Conservation (phyloP, 2,329 filamentous ascomycete species). For the Chaetothyriales sp. region DNA sequence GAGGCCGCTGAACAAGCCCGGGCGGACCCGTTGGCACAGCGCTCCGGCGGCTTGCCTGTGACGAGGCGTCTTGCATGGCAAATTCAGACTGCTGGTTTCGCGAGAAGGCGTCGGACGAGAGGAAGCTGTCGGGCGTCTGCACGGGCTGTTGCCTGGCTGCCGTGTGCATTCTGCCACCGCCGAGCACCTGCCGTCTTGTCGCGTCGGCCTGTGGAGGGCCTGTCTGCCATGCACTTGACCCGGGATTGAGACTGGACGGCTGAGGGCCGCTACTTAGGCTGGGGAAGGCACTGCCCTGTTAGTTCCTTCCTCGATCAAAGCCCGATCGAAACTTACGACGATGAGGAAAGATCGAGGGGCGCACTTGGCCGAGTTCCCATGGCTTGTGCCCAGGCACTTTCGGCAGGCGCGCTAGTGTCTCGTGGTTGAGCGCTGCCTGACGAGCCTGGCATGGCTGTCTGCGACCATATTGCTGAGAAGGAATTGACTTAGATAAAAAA, state of each 20-base stretch:
- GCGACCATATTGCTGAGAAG: slow-evolving; percentile 13
- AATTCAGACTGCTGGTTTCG: slow-evolving; percentile 15
- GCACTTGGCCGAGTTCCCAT: slow-evolving; percentile 12
- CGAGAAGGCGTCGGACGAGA: slow-evolving; percentile 15
- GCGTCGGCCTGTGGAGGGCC: slow-evolving; percentile 16
- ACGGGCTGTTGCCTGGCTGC: slow-evolving; percentile 1
- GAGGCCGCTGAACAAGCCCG: slow-evolving; percentile 11
- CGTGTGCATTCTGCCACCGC: not conserved
- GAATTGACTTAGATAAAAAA: not conserved
- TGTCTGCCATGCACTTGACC: slow-evolving; percentile 17
- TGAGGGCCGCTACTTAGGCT: slow-evolving; percentile 6
- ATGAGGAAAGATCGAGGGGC: slow-evolving; percentile 17
- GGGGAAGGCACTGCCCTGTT: not conserved
- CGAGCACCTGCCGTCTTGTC: slow-evolving; percentile 10
- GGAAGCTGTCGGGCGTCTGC: slow-evolving; percentile 8
- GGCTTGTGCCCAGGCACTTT: slow-evolving; percentile 16
- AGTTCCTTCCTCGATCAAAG: not conserved
- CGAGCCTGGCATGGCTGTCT: slow-evolving; percentile 6
- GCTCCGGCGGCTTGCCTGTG: slow-evolving; percentile 10
- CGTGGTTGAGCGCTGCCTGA: not conserved
- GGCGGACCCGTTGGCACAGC: slow-evolving; percentile 13
- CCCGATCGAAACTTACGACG: slow-evolving; percentile 6
- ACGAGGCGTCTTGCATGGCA: slow-evolving; percentile 7
- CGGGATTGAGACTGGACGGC: slow-evolving; percentile 10
- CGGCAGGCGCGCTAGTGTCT: slow-evolving; percentile 11